Evolutionary conservation across 2,329 filamentous ascomycete species (phyloP).

Genomic region (Xylariaceae sp.): DNA sequence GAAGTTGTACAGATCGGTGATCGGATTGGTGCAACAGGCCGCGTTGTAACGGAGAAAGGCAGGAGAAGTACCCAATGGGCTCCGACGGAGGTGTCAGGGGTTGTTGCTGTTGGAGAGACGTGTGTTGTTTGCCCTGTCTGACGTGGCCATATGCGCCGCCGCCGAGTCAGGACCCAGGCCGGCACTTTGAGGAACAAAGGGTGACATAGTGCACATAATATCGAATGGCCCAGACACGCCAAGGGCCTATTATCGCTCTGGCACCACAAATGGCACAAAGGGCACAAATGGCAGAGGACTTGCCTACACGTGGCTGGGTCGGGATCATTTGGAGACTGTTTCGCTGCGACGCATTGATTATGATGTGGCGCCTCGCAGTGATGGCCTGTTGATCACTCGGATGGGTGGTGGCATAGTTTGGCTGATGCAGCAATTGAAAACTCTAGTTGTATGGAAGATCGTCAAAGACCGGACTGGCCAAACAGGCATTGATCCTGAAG

Average conservation of each 20-base stretch:
- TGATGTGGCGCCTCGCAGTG: slow-evolving; percentile 3
- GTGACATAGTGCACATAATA: slow-evolving; percentile 1
- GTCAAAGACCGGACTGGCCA: slow-evolving; percentile 12
- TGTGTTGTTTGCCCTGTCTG: slow-evolving; percentile 18
- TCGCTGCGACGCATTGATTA: slow-evolving; percentile 8
- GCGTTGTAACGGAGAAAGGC: slow-evolving; percentile 11
- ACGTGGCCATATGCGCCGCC: slow-evolving; percentile 19
- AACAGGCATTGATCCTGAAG: slow-evolving; percentile 8
- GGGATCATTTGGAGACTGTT: slow-evolving; percentile 15
- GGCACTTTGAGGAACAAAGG: slow-evolving; percentile 13
- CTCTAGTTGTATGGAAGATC: background rate
- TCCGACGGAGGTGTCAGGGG: slow-evolving; percentile 15
- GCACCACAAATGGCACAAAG: background rate
- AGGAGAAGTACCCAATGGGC: slow-evolving; percentile 15
- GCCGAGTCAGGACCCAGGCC: slow-evolving; percentile 14
- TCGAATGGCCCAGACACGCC: slow-evolving; percentile 13
- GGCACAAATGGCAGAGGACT: background rate
- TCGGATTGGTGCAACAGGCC: slow-evolving; percentile 13
- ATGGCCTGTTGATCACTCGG: slow-evolving; percentile 12
- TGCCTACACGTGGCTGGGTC: slow-evolving; percentile 21
- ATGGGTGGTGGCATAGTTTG: slow-evolving; percentile 5
- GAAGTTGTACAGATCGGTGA: slow-evolving; percentile 19
- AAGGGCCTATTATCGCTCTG: slow-evolving; percentile 12
- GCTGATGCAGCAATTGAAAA: slow-evolving; percentile 14
- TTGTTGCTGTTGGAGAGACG: slow-evolving; percentile 16